Evolutionary conservation across 768 basidiomycete species (phyloP).

Genomic region (Kwoniella bestiolae): DNA sequence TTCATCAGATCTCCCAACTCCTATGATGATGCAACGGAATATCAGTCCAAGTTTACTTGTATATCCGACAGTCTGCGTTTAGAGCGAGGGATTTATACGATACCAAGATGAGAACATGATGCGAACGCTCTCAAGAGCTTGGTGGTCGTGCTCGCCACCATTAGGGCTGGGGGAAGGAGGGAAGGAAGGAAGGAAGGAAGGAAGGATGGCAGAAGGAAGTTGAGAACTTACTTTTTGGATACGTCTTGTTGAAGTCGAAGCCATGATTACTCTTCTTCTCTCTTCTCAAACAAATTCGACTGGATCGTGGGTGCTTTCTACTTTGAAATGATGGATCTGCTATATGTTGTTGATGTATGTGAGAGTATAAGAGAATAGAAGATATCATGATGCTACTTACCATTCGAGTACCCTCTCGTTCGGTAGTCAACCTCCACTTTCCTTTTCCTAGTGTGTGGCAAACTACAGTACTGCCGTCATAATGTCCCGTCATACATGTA

Average conservation of each 20-base stretch:
- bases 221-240: slow-evolving; percentile 41
- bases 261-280: not conserved
- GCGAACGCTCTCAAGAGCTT: no score
- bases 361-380: not conserved
- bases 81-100: no score
- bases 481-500: no score
- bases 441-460: not conserved
- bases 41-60: no score
- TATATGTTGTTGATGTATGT: not conserved
- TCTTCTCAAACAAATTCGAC: no score
- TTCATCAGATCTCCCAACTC: slow-evolving; percentile 48
- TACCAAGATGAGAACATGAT: not conserved
- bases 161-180: not conserved
- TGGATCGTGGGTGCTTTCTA: not conserved
- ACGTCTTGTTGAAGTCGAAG: slow-evolving; percentile 32
- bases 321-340: not conserved
- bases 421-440: slow-evolving; percentile 7
- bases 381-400: not conserved
- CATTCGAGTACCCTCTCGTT: not conserved
- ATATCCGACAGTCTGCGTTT: no score
- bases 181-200: not conserved
- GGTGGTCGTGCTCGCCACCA: no score
- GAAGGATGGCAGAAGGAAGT: not conserved
- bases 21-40: slow-evolving; percentile 19
- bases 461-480: not conserved